Evolutionary conservation across 345 rosid genomes (phyloP).

Genomic region (Eucalyptus cloeziana): DNA sequence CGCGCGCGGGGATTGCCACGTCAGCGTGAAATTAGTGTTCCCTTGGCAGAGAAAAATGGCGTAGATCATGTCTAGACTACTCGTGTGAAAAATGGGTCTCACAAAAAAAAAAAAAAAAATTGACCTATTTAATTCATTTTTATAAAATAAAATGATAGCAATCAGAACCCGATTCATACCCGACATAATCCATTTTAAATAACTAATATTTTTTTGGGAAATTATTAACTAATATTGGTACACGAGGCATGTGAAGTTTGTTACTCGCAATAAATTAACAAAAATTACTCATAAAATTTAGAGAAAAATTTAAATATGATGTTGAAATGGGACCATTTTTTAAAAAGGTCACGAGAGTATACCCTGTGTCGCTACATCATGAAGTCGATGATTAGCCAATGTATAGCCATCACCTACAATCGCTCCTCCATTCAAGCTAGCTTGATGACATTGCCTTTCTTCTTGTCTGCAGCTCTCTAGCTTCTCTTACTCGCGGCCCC

Average conservation of each 20-base stretch:
- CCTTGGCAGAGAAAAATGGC: background rate
- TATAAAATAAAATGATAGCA: no score
- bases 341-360: background rate
- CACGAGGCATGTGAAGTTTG: background rate
- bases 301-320: background rate
- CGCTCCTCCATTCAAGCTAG: background rate
- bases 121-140: rapidly evolving
- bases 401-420: background rate
- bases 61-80: no score
- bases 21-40: background rate
- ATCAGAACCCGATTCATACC: background rate
- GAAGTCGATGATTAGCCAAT: background rate
- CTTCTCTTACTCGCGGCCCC: background rate
- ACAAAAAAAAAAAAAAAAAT: no score
- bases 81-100: background rate
- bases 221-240: background rate
- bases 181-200: background rate
- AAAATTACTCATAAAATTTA: background rate
- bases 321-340: background rate
- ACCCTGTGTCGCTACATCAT: background rate
- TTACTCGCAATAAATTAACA: background rate
- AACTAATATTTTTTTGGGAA: background rate
- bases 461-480: background rate
- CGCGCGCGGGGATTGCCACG: background rate
- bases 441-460: background rate